These are phyloP conservation scores for Aspergillus jensenii DNA, from an alignment of 2,329 filamentous ascomycete species.

Conservation along the genomic window DNA sequence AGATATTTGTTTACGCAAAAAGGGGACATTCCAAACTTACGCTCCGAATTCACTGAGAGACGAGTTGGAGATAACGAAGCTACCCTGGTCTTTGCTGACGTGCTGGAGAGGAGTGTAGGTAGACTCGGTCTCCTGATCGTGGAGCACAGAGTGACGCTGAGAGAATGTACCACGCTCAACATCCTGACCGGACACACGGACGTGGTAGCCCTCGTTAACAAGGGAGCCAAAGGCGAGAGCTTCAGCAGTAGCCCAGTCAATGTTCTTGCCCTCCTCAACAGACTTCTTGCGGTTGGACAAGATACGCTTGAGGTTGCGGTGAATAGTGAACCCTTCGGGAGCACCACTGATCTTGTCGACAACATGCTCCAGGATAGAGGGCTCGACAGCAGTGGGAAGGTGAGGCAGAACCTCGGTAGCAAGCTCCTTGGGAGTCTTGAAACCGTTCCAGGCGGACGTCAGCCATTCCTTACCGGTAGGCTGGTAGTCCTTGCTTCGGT, in stretches of 20 bases:
- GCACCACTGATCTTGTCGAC: conserved; percentile 73
- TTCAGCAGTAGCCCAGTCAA: conserved; percentile 97
- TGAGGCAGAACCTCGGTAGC: conserved; percentile 92
- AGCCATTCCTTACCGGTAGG: conserved; percentile 97
- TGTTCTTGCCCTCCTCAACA: conserved; percentile 85
- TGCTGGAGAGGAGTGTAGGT: conserved; percentile 93
- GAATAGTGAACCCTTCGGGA: conserved; percentile 83
- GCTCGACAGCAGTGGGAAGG: conserved; percentile 77
- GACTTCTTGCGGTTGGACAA: conserved; percentile 86
- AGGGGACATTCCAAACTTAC: conserved; percentile 38
- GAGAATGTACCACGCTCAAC: conserved; percentile 99
- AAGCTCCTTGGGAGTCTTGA: conserved; percentile 98
- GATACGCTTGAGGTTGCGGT: conserved; percentile 97
- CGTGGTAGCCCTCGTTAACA: conserved; percentile 90
- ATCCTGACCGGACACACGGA: conserved; percentile 96
- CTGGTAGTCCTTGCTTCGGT: conserved; percentile 96
- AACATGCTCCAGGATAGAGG: conserved; percentile 74
- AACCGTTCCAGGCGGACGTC: conserved; percentile 97
- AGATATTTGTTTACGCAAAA: conserved; percentile 28
- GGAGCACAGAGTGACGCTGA: conserved; percentile 93
- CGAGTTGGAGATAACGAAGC: conserved; percentile 96
- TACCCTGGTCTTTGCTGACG: conserved; percentile 85
- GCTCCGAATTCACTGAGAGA: conserved; percentile 72
- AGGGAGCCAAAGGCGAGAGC: conserved; percentile 91
- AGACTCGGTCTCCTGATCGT: conserved; percentile 92